Conservation (phyloP, 2,329 filamentous ascomycete genomes). For the Penicillium sp. region DNA sequence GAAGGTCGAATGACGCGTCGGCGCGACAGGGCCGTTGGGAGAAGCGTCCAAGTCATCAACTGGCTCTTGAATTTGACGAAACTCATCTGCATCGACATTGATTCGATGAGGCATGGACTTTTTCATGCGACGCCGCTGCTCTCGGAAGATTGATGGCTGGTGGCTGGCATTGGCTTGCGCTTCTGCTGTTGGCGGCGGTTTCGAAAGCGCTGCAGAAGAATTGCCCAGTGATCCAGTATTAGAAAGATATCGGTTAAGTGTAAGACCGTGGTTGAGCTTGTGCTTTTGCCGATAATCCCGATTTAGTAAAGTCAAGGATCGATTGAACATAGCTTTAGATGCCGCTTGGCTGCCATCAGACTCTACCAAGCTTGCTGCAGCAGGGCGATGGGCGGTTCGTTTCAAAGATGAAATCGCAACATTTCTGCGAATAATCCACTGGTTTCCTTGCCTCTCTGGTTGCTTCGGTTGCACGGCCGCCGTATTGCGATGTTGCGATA, state of each 20-base stretch:
- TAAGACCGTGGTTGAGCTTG: constrained; percentile 26
- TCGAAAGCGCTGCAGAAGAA: neutral
- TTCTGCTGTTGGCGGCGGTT: neutral
- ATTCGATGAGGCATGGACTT: constrained; percentile 48
- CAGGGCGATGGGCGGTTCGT: constrained; percentile 36
- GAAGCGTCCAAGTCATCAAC: constrained; percentile 17
- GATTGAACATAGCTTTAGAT: constrained; percentile 30
- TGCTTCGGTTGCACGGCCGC: constrained; percentile 4
- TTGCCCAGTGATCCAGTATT: constrained; percentile 6
- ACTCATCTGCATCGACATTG: constrained; percentile 46
- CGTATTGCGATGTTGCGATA: neutral
- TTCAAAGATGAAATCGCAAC: constrained; percentile 38
- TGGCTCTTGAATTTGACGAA: constrained; percentile 39
- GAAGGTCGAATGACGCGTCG: constrained; percentile 22
- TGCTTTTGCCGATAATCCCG: constrained; percentile 27
- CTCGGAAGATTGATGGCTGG: neutral
- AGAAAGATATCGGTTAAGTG: constrained; percentile 40
- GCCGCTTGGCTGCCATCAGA: constrained; percentile 9
- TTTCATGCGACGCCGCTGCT: constrained; percentile 22
- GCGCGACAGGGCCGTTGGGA: neutral
- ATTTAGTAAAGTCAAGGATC: constrained; percentile 35
- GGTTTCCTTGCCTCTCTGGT: constrained; percentile 23
- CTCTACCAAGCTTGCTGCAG: constrained; percentile 31
- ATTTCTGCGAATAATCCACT: constrained; percentile 37
- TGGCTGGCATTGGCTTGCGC: neutral